Base-by-base conservation (phyloP, 2,329 filamentous ascomycete genomes). In the Nothophaeocryptopus gaeumannii region DNA sequence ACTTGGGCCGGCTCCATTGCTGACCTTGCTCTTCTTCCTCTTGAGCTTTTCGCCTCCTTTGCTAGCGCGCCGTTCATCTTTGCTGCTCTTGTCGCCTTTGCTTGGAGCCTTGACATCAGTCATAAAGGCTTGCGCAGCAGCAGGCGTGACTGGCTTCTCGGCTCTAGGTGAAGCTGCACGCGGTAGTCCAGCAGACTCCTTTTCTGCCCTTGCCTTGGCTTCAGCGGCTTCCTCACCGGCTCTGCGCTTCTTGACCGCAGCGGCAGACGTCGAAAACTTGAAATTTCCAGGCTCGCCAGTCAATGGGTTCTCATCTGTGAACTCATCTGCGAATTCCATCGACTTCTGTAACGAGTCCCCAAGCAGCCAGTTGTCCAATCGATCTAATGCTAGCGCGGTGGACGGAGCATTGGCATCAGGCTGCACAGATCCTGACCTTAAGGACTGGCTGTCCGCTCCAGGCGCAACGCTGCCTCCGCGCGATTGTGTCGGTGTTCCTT, bases 221-320 rank as follows among this genome's bases (percentile, higher is more conserved):
- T 59, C 61, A 3, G 60, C 54, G 3, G 62, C 66, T 50, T 66
- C 65, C 39, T 66, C 62, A 29, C 67, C 67, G 14, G 64, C 66
- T 49, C 71, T 66, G 2, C 68, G 69, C 37, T 73, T 72, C 51
- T 72, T 70, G 8, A 77, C 65, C 8, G 68, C 69, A 31, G 69
- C 66, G 20, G 65, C 67, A 1, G 74, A 73, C 31, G 70, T 69
- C 4, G 74, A 74, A 55, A 84, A 74, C 46, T 81, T 78, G 58
- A 85, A 84, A 4, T 75, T 76, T 29, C 82, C 82, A 0, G 83
- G 82, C 62, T 85, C 82, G 40, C 82, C 82, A 7, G 78, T 71
- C 11, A 85, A 67, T 0, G 82, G 81, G 52, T 78, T 82, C 59
- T 84, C 81, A 63, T 85, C 82, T 71, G 81, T 81, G 67, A 75